These are phyloP conservation scores for Ascochyta koolunga DNA, from an alignment of 2,329 filamentous ascomycete genomes.

Conservation along the genomic window DNA sequence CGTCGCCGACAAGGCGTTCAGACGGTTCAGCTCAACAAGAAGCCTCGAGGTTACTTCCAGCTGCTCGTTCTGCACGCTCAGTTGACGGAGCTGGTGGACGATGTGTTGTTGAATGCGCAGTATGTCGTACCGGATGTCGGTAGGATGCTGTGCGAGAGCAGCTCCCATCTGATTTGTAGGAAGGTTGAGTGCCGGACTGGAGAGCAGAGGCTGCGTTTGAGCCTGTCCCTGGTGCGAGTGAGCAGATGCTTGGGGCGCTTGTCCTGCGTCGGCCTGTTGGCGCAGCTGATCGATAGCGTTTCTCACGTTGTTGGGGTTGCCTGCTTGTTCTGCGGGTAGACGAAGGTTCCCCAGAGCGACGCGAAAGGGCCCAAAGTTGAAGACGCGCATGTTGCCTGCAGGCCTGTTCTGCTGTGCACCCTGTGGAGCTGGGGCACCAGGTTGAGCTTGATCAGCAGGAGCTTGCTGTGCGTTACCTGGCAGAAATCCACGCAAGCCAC, in stretches of 20 bases:
- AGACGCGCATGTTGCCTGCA: slow-evolving; percentile 43
- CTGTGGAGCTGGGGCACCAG: slow-evolving; percentile 25
- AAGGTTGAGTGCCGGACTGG: slow-evolving; percentile 12
- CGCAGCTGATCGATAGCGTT: slow-evolving; percentile 34
- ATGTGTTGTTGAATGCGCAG: slow-evolving; percentile 47
- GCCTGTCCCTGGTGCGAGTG: slow-evolving; percentile 23
- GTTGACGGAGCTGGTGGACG: slow-evolving; percentile 42
- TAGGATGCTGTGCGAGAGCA: slow-evolving; percentile 35
- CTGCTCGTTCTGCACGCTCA: slow-evolving; percentile 43
- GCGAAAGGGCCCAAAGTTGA: slow-evolving; percentile 46
- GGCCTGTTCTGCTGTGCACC: slow-evolving; percentile 29
- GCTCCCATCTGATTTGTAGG: slow-evolving; percentile 24
- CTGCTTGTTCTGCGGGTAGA: slow-evolving; percentile 34
- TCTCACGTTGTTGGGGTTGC: slow-evolving; percentile 30
- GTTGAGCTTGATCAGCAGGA: slow-evolving; percentile 31
- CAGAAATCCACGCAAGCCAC: slow-evolving; percentile 27
- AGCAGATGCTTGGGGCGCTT: slow-evolving; percentile 29
- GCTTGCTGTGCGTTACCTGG: slow-evolving; percentile 27
- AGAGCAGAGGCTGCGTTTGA: slow-evolving; percentile 11
- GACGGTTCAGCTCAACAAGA: slow-evolving; percentile 39
- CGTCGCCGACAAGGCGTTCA: slow-evolving; percentile 20
- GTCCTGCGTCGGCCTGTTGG: slow-evolving; percentile 29
- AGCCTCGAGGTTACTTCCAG: slow-evolving; percentile 42
- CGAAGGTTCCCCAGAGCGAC: slow-evolving; percentile 45
- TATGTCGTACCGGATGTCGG: slow-evolving; percentile 45